phyloP scores from a whole-genome alignment of 495 filamentous ascomycete species.

The Cryomyces antarcticus region DNA sequence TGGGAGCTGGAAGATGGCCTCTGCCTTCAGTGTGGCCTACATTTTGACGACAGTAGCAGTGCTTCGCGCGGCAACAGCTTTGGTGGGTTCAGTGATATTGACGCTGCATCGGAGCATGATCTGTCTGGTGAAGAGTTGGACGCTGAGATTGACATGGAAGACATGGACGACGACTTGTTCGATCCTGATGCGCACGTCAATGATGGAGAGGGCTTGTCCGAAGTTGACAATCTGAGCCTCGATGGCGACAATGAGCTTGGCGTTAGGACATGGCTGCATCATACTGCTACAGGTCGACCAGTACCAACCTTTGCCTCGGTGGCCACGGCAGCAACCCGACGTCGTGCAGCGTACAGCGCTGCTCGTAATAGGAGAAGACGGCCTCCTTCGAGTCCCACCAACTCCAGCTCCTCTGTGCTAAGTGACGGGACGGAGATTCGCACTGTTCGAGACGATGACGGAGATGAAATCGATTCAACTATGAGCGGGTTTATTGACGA shows the following conservation, averaged over 20 bases:
- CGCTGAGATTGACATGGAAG: slow-evolving; percentile 15
- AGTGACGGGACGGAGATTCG: slow-evolving; percentile 10
- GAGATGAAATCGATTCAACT: slow-evolving; percentile 12
- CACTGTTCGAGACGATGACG: slow-evolving; percentile 3
- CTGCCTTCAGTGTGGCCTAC: slow-evolving; percentile 34
- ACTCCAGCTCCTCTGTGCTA: slow-evolving; percentile 9
- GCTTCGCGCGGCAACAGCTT: slow-evolving; percentile 10
- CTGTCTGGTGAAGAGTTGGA: slow-evolving; percentile 14
- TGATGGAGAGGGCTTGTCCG: slow-evolving; percentile 8
- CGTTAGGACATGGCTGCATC: slow-evolving; percentile 9
- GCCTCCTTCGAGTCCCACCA: neutral
- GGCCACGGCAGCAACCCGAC: neutral
- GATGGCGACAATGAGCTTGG: slow-evolving; percentile 4
- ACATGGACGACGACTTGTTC: slow-evolving; percentile 3
- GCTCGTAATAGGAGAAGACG: neutral
- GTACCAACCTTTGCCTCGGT: neutral
- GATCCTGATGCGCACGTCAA: slow-evolving; percentile 9
- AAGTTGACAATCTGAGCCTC: slow-evolving; percentile 5
- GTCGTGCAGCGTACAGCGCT: neutral
- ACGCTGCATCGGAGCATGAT: slow-evolving; percentile 12
- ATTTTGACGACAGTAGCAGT: slow-evolving; percentile 21
- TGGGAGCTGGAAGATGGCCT: slow-evolving; percentile 43
- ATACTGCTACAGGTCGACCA: neutral
- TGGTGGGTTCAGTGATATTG: slow-evolving; percentile 14
- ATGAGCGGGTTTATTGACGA: slow-evolving; percentile 18